Evolutionary conservation across 768 basidiomycete species (phyloP), one percentile per base, ranked within the genome.

Genomic region (Vararia minispora): DNA sequence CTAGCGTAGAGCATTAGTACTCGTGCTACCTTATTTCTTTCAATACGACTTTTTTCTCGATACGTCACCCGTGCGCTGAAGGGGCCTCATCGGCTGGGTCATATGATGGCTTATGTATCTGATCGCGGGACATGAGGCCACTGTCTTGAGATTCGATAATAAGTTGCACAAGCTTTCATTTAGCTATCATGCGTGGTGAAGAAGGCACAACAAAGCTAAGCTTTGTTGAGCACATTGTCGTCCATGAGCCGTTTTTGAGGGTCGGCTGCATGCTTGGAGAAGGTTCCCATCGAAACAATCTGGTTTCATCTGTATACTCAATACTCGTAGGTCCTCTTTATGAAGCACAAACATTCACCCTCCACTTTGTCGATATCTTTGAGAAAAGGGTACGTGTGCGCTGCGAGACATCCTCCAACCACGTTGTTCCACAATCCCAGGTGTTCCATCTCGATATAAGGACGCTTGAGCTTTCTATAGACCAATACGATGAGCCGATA

Each of bases 321-420:
- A 30, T 33, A 6, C 32, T 29, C 33, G 29, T 48, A 81, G 76
- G 73, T 22, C 79, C 80, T 5, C 41, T 82, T 11, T 81, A 76
- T 51, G 79, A 82, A 44, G 56, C 68, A 10, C 49, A 46, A 31
- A 71, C 71, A 1, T 63, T 62, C 8, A 65, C 60, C 18, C 52
- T 82, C 26, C 79, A 82, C 56, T 81, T 84, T 53, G 74, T 82
- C 32, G 79, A 83, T 50, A 81, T 81, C 34, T 54, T 59, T 24
- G 65, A 69, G 44, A 61, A 64, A 42, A 74, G 71, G 62, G 76
- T 71, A 45, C 37, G 47, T 34, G 33, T 27, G 7, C 13, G 12
- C 30, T 38, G 28, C 39, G 30, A 16, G 28, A 18, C 30, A 17
- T 21, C 38, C 26, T 30, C 28, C 13, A 35, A 20, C 9, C n/a